Evolutionary conservation across 176 grass and related monocot species (phyloP).

Genomic region (Oryza punctata): DNA sequence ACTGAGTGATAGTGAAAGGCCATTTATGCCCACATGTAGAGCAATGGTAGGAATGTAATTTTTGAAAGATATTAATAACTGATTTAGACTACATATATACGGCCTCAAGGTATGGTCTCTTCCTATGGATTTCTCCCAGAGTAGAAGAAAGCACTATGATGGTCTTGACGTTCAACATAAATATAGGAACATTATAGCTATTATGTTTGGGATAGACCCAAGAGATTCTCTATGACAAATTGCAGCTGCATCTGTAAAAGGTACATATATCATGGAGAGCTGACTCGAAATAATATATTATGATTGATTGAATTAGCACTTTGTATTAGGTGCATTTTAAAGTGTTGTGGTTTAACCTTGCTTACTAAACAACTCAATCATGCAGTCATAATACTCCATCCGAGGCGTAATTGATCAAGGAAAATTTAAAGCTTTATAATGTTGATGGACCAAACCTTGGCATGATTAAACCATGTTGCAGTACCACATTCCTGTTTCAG

Average conservation of each 20-base stretch:
- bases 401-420: neutral
- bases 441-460: conserved; percentile 43
- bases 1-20: neutral
- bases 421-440: conserved; percentile 21
- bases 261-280: neutral
- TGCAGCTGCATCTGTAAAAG: neutral
- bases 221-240: neutral
- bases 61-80: neutral
- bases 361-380: too few relatives aligned
- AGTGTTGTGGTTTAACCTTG: neutral
- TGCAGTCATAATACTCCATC: too few relatives aligned
- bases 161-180: neutral
- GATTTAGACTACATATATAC: neutral
- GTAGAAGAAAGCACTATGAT: neutral
- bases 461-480: conserved; percentile 49
- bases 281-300: neutral
- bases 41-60: neutral
- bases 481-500: conserved; percentile 50
- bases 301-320: neutral
- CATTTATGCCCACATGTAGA: neutral
- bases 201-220: neutral
- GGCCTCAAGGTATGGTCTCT: neutral
- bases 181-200: neutral
- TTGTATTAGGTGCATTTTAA: neutral
- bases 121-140: neutral